Conservation (phyloP, 495 filamentous ascomycete species). For the Aspergillus cavernicola region DNA sequence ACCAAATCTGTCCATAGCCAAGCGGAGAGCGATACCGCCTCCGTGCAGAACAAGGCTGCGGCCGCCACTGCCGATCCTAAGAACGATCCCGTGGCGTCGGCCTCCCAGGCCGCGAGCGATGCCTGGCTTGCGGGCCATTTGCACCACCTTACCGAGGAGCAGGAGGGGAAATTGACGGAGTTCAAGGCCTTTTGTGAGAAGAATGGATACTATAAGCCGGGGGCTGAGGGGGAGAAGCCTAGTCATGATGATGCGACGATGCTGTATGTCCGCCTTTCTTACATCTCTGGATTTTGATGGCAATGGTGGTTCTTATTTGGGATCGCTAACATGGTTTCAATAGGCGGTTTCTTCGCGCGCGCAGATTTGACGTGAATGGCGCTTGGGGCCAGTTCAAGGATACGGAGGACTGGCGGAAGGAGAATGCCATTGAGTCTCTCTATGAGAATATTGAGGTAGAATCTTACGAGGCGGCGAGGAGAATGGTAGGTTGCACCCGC, state of each 20-base stretch:
- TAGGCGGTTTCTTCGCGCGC: conserved; percentile 77
- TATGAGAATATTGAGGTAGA: conserved; percentile 77
- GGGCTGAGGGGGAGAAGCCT: conserved; percentile 36
- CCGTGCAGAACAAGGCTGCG: conserved; percentile 33
- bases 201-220: conserved; percentile 60
- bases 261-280: conserved; percentile 57
- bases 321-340: neutral
- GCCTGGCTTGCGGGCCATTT: conserved; percentile 61
- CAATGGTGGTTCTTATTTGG: neutral
- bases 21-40: conserved; percentile 24
- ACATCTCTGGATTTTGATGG: neutral
- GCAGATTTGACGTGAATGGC: conserved; percentile 66
- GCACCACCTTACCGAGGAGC: conserved; percentile 64
- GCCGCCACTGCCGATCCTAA: conserved; percentile 29
- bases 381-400: conserved; percentile 83
- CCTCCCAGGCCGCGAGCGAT: conserved; percentile 38
- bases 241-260: conserved; percentile 80
- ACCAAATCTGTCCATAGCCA: conserved; percentile 34
- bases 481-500: conserved; percentile 56
- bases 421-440: conserved; percentile 68
- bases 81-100: conserved; percentile 41
- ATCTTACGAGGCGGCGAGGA: conserved; percentile 73
- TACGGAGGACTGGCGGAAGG: conserved; percentile 81
- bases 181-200: conserved; percentile 67
- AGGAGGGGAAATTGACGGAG: conserved; percentile 58